A percentile compares a stretch with the other conserved stretches of the same genome.
Conservation (phyloP, 2,329 filamentous ascomycete species). For the Trichoderma guizhouense region DNA sequence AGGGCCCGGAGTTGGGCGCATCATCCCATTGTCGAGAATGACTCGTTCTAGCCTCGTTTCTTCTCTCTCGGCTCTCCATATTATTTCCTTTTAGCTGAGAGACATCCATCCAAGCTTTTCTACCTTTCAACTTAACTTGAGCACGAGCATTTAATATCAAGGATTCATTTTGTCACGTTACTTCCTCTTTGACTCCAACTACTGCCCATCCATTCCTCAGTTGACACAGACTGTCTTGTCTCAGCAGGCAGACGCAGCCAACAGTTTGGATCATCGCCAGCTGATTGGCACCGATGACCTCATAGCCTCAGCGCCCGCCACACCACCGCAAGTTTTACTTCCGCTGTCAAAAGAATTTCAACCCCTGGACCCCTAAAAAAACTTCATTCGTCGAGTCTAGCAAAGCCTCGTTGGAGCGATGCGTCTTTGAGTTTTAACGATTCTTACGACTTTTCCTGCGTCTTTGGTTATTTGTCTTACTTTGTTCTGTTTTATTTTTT, state of each 20-base stretch:
- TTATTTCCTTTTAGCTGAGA: not conserved
- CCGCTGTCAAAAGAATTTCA: constrained; percentile 12
- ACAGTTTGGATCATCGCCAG: not conserved
- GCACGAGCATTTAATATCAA: not conserved
- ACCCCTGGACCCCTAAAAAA: constrained; percentile 11
- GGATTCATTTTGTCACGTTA: not conserved
- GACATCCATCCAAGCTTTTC: not conserved
- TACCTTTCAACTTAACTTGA: not conserved
- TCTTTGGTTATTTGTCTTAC: not conserved
- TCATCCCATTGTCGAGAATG: not conserved
- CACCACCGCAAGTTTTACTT: not conserved
- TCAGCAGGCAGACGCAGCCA: not conserved
- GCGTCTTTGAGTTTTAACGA: not conserved
- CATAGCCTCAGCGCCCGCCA: constrained; percentile 7
- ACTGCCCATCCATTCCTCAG: not conserved
- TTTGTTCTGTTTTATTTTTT: not conserved
- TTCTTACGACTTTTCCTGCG: not conserved
- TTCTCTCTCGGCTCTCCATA: not conserved
- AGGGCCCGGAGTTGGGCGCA: not conserved
- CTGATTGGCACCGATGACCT: constrained; percentile 15
- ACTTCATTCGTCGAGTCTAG: not conserved
- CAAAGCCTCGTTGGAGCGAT: not conserved
- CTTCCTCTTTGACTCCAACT: not conserved
- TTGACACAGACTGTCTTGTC: not conserved
- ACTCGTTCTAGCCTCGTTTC: not conserved